Conservation (phyloP, 2,329 filamentous ascomycete species). For the Lasiodiplodia hormozganensis region DNA sequence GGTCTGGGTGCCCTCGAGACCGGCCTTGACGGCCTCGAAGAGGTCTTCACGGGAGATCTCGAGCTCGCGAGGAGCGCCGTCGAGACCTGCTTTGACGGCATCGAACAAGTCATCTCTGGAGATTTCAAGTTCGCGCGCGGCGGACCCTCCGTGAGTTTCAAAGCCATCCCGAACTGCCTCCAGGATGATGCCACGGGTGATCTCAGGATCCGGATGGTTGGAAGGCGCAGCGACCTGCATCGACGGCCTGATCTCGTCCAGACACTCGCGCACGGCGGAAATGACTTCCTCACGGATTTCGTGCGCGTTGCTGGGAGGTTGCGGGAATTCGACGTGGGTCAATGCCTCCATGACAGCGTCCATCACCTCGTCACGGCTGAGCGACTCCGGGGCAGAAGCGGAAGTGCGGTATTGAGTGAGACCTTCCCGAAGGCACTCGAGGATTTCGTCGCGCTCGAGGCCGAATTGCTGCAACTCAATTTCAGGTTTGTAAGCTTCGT, state of each 20-base stretch:
- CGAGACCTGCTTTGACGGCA: slow-evolving; percentile 53
- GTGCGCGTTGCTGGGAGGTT: slow-evolving; percentile 70
- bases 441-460: slow-evolving; percentile 86
- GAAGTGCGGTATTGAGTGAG: slow-evolving; percentile 74
- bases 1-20: slow-evolving; percentile 54
- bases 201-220: slow-evolving; percentile 46
- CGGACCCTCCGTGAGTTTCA: slow-evolving; percentile 51
- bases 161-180: slow-evolving; percentile 66
- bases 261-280: slow-evolving; percentile 80
- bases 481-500: slow-evolving; percentile 93
- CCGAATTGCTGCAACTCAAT: slow-evolving; percentile 90
- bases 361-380: slow-evolving; percentile 84
- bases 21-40: slow-evolving; percentile 63
- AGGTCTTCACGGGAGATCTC: slow-evolving; percentile 59
- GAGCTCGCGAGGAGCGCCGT: slow-evolving; percentile 41
- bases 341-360: slow-evolving; percentile 85
- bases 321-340: slow-evolving; percentile 78
- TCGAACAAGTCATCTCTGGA: slow-evolving; percentile 62
- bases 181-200: slow-evolving; percentile 63
- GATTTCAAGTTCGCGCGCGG: slow-evolving; percentile 54
- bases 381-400: slow-evolving; percentile 49
- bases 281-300: slow-evolving; percentile 85
- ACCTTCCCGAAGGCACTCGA: slow-evolving; percentile 85
- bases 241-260: slow-evolving; percentile 76
- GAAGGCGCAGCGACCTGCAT: slow-evolving; percentile 47